Evolutionary conservation across 1,139 yeast species (phyloP).

Genomic region (Taiozyma onychis): DNA sequence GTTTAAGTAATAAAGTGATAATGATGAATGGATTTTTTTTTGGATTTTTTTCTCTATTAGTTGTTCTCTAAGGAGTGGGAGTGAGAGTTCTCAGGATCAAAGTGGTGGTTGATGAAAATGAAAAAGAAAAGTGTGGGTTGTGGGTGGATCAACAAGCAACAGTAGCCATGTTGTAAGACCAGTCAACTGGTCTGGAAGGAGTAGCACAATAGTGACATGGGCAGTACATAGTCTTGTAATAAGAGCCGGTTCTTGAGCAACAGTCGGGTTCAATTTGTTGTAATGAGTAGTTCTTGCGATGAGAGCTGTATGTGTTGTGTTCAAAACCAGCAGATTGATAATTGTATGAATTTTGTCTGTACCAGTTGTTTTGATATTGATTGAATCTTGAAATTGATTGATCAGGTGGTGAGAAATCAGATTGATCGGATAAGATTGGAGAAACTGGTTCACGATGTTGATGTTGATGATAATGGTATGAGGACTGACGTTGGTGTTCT

Average conservation of each 20-base stretch:
- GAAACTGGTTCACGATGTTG: constrained; percentile 16
- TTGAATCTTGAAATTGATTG: constrained; percentile 6
- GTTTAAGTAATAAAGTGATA: not conserved
- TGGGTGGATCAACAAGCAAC: constrained; percentile 7
- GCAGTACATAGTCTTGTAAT: constrained; percentile 16
- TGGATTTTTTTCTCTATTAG: not conserved
- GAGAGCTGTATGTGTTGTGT: constrained; percentile 5
- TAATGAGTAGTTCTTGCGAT: constrained; percentile 13
- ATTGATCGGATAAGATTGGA: constrained; percentile 13
- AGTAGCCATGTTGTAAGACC: constrained; percentile 18
- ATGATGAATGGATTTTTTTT: not conserved
- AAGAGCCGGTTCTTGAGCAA: constrained; percentile 22
- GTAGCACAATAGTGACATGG: constrained; percentile 19
- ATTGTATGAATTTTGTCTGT: constrained; percentile 5
- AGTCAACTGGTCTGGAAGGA: constrained; percentile 17
- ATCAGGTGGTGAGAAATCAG: constrained; percentile 17
- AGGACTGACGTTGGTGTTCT: constrained; percentile 11
- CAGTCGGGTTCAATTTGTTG: constrained; percentile 17
- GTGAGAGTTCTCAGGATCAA: not conserved
- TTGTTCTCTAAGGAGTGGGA: not conserved
- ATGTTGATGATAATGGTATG: constrained; percentile 10
- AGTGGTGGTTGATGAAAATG: too few species aligned
- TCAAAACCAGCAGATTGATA: constrained; percentile 13
- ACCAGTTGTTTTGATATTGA: constrained; percentile 6
- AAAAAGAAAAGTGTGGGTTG: not conserved